Percentiles rank a stretch among this genome's conserved stretches.
Conservation (phyloP, 2,329 filamentous ascomycete genomes). For the Penicillium sp. region DNA sequence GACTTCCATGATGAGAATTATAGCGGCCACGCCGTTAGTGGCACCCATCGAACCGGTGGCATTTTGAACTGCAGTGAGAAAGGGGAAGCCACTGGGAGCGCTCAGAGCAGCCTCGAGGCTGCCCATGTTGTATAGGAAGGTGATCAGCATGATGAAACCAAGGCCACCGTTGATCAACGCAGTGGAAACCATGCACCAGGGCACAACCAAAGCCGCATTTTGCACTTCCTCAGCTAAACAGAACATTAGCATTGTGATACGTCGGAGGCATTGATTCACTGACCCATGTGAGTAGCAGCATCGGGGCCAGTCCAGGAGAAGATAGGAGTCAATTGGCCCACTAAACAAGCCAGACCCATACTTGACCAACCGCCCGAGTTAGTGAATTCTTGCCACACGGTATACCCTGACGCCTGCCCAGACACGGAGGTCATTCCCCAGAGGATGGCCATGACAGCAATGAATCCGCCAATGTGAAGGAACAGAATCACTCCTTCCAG, state of each 20-base stretch:
- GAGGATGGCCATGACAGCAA: constrained; percentile 41
- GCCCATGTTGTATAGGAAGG: constrained; percentile 45
- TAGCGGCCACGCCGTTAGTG: constrained; percentile 48
- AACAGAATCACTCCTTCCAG: constrained; percentile 53
- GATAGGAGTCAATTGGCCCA: constrained; percentile 34
- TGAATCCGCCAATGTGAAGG: constrained; percentile 49
- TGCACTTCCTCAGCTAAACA: constrained; percentile 49
- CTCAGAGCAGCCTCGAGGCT: constrained; percentile 40
- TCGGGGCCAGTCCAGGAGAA: constrained; percentile 32
- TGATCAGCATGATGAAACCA: constrained; percentile 48
- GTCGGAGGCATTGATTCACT: neutral
- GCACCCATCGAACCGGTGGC: constrained; percentile 45
- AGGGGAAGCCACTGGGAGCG: constrained; percentile 47
- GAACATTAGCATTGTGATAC: constrained; percentile 3
- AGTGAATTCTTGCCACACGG: constrained; percentile 39
- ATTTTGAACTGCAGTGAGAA: constrained; percentile 52
- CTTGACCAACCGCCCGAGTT: constrained; percentile 39
- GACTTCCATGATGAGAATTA: constrained; percentile 42
- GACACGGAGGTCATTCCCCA: constrained; percentile 27
- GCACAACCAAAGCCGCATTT: constrained; percentile 48
- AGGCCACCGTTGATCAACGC: constrained; percentile 49
- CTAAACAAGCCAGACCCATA: constrained; percentile 38
- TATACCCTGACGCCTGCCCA: constrained; percentile 16
- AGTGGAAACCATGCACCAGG: constrained; percentile 48
- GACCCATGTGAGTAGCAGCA: constrained; percentile 36